Conservation (phyloP, 306 rosid species). For the Parietaria judaica region DNA sequence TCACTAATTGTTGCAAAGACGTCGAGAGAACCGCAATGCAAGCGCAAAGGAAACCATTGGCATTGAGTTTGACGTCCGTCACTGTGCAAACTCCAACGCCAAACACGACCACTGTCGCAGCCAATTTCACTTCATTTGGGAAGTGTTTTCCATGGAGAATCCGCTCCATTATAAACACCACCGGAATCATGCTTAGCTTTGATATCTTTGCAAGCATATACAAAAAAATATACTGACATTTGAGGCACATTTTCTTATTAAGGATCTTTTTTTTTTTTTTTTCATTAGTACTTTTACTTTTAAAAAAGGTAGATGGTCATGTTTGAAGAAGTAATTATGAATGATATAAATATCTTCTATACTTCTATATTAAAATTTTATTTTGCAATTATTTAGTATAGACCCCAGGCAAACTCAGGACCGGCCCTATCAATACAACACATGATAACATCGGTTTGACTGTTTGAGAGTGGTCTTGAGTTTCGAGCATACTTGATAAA, state of each 20-base stretch:
- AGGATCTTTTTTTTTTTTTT: too few relatives aligned
- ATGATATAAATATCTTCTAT: too few relatives aligned
- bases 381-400: too few relatives aligned
- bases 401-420: too few relatives aligned
- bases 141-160: slow-evolving; percentile 43
- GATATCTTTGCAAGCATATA: slow-evolving; percentile 25
- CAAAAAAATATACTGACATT: too few relatives aligned
- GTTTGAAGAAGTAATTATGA: background rate
- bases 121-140: slow-evolving; percentile 47
- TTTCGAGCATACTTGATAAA: slow-evolving; percentile 31
- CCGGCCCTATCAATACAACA: too few relatives aligned
- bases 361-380: too few relatives aligned
- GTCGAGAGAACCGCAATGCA: slow-evolving; percentile 37
- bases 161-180: slow-evolving; percentile 52
- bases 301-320: too few relatives aligned
- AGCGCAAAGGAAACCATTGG: slow-evolving; percentile 47
- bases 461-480: too few relatives aligned
- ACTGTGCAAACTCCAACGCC: slow-evolving; percentile 52
- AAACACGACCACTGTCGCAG: slow-evolving; percentile 39
- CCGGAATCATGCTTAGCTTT: slow-evolving; percentile 51
- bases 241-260: too few relatives aligned
- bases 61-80: slow-evolving; percentile 44
- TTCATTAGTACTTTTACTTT: too few relatives aligned
- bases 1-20: slow-evolving; percentile 51
- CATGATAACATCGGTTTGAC: too few relatives aligned